Percentiles rank a stretch among this genome's conserved stretches.
Evolutionary conservation across 2,329 filamentous ascomycete genomes (phyloP).

Genomic region (Podosphaera aphanis): DNA sequence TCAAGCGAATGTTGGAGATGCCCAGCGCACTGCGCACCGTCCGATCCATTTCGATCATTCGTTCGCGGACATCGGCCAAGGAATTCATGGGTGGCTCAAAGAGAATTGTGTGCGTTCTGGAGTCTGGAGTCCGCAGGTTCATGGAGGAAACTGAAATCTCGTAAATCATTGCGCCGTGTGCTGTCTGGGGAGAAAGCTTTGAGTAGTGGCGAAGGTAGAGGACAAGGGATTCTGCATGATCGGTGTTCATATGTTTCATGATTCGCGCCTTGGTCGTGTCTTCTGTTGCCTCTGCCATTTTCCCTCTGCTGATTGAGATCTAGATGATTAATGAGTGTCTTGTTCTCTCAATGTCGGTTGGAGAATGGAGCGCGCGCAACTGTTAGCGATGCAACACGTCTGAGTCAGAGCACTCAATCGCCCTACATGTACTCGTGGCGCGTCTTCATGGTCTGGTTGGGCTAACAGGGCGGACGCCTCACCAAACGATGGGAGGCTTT

Average conservation of each 20-base stretch:
- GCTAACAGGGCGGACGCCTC: too few species aligned
- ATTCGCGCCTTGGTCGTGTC: slow-evolving; percentile 33
- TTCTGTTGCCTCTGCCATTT: slow-evolving; percentile 15
- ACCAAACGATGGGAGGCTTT: too few species aligned
- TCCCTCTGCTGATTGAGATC: too few species aligned
- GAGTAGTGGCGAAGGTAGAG: slow-evolving; percentile 58
- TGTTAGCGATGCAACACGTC: too few species aligned
- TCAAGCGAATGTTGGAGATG: slow-evolving; percentile 22
- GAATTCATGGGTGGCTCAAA: slow-evolving; percentile 48
- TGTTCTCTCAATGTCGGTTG: too few species aligned
- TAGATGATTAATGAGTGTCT: too few species aligned
- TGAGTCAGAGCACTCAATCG: too few species aligned
- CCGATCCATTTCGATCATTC: slow-evolving; percentile 51
- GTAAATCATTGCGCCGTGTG: slow-evolving; percentile 34
- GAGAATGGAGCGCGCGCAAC: too few species aligned
- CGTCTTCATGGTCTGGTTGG: too few species aligned
- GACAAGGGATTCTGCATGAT: slow-evolving; percentile 51
- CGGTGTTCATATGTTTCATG: slow-evolving; percentile 67
- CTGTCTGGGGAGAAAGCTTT: slow-evolving; percentile 28
- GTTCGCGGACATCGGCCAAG: slow-evolving; percentile 41
- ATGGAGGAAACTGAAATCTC: slow-evolving; percentile 43
- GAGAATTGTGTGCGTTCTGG: slow-evolving; percentile 27
- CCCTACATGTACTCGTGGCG: too few species aligned
- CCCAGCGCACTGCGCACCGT: slow-evolving; percentile 35
- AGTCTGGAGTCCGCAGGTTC: slow-evolving; percentile 29